A percentile compares a stretch with the other conserved stretches of the same genome.
Conservation (phyloP, 176 grass and related monocot genomes). For the Bolboschoenus planiculmis region DNA sequence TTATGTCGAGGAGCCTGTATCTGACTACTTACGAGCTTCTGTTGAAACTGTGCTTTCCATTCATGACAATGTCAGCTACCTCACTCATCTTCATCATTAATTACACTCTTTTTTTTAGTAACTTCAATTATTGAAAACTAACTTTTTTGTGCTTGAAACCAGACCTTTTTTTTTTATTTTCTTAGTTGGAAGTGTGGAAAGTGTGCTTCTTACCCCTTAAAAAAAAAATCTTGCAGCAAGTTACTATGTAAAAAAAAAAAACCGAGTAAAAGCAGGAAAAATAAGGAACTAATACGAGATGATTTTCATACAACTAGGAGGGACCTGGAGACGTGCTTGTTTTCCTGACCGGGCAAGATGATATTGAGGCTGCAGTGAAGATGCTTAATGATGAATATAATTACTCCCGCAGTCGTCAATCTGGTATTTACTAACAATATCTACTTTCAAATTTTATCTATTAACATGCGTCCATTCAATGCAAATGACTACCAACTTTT, state of each 20-base stretch:
- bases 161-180: not conserved
- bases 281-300: not conserved
- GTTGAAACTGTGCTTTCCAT: slow-evolving; percentile 73
- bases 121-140: not conserved
- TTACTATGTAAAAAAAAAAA: not conserved
- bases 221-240: not conserved
- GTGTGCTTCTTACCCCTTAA: not conserved
- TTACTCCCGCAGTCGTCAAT: slow-evolving; percentile 33
- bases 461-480: not conserved
- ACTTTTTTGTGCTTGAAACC: not conserved
- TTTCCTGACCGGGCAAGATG: slow-evolving; percentile 93
- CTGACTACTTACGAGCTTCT: slow-evolving; percentile 72
- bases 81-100: slow-evolving; percentile 11
- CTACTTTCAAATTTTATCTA: slow-evolving; percentile 6
- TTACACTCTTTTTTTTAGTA: not conserved
- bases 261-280: not conserved
- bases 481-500: not conserved
- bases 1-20: slow-evolving; percentile 89
- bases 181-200: not conserved
- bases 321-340: slow-evolving; percentile 85
- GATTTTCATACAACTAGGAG: slow-evolving; percentile 41
- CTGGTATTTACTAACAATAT: slow-evolving; percentile 36
- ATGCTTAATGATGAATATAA: slow-evolving; percentile 68
- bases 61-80: slow-evolving; percentile 64
- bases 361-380: slow-evolving; percentile 75